Evolutionary conservation across 805 yeast genomes (phyloP).

Genomic region (Starmerella apicola): DNA sequence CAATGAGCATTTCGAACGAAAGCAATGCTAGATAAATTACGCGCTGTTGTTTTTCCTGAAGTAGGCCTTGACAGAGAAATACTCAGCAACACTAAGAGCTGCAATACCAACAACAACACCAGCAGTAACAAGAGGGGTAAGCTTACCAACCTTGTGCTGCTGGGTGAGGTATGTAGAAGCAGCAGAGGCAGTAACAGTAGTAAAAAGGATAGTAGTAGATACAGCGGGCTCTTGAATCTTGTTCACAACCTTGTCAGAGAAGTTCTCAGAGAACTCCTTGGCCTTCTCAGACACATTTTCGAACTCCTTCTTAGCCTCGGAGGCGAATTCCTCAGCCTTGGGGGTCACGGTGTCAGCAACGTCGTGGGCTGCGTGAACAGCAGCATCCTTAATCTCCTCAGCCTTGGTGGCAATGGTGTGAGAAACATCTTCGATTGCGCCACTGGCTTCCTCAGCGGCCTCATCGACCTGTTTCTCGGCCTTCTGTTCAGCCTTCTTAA

Average conservation of each 20-base stretch:
- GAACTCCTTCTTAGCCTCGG: conserved; percentile 13
- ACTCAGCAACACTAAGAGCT: conserved; percentile 23
- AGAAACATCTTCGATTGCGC: conserved; percentile 5
- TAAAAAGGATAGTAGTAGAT: conserved; percentile 22
- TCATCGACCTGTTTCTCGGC: conserved; percentile 3
- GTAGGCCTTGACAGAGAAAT: conserved; percentile 23
- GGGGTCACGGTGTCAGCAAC: conserved; percentile 6
- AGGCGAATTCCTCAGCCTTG: conserved; percentile 5
- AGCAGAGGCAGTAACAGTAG: conserved; percentile 23
- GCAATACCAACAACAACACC: conserved; percentile 22
- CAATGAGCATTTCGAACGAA: too few relatives aligned
- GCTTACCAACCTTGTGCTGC: conserved; percentile 23
- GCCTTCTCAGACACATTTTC: conserved; percentile 14
- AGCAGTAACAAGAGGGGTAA: conserved; percentile 16
- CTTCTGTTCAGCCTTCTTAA: conserved; percentile 1
- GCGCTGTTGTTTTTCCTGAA: conserved; percentile 18
- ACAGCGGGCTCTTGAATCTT: conserved; percentile 23
- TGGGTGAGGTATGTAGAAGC: conserved; percentile 23
- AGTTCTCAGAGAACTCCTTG: conserved; percentile 11
- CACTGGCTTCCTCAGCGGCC: background rate
- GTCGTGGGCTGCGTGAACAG: conserved; percentile 9
- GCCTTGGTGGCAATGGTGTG: conserved; percentile 1
- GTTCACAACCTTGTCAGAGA: conserved; percentile 19
- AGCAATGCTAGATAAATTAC: too few relatives aligned
- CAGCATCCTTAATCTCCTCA: conserved; percentile 7